A percentile compares a stretch with the other conserved stretches of the same genome.
phyloP scores from a whole-genome alignment of 192 early-diverging fungal species.

The Chytriomyces sp. region DNA sequence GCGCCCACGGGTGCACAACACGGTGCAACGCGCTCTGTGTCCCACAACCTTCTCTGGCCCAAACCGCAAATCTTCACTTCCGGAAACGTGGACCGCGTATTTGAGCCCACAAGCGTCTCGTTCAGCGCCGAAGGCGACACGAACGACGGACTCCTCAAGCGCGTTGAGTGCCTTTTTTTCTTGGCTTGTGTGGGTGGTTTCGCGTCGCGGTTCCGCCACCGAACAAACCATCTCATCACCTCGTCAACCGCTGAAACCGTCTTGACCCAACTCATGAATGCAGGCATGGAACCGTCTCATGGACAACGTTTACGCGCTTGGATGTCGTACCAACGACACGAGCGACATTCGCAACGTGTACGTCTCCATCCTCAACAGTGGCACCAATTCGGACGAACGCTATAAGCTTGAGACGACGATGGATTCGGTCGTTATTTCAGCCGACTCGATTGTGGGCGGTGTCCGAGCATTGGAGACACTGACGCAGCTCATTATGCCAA shows the following conservation, averaged over 20 bases:
- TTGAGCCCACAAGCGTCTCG: not conserved
- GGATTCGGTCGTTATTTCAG: slow-evolving; percentile 36
- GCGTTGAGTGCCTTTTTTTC: too few species aligned
- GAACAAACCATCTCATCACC: too few species aligned
- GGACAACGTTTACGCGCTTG: not conserved
- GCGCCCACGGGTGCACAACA: too few species aligned
- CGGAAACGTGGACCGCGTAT: not conserved
- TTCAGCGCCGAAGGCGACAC: not conserved
- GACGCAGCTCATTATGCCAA: slow-evolving; percentile 57
- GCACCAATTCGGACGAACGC: not conserved
- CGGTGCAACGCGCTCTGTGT: too few species aligned
- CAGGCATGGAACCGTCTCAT: not conserved
- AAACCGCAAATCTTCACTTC: slow-evolving; percentile 7
- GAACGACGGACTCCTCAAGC: too few species aligned
- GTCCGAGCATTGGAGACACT: slow-evolving; percentile 73
- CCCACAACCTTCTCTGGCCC: slow-evolving; percentile 26
- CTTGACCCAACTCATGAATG: too few species aligned
- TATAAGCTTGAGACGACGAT: not conserved
- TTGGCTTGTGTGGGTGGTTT: too few species aligned
- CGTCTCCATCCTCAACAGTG: not conserved
- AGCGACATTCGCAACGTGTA: not conserved
- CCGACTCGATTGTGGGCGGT: slow-evolving; percentile 66
- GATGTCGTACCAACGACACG: not conserved
- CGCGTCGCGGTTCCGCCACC: too few species aligned
- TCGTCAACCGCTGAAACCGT: too few species aligned